Percentiles rank a stretch among this genome's conserved stretches.
Evolutionary conservation across 768 basidiomycete genomes (phyloP).

Genomic region (Mycena maculata): DNA sequence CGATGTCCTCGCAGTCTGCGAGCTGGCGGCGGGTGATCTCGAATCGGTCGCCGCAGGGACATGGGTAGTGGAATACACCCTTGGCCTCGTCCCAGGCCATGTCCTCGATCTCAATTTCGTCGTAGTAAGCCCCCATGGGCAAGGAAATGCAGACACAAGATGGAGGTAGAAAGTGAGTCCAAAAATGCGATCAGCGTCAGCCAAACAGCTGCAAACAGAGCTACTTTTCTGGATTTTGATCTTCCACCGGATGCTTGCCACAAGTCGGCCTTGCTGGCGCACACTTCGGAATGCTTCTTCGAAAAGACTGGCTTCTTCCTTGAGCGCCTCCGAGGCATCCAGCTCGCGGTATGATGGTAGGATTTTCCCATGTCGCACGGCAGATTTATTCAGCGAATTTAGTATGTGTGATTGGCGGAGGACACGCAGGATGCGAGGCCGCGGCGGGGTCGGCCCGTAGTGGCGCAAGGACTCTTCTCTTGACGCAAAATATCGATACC

Average conservation of each 20-base stretch:
- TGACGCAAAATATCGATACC: conserved; percentile 85
- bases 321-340: background rate
- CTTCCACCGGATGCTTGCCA: conserved; percentile 22
- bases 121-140: conserved; percentile 88
- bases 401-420: conserved; percentile 92
- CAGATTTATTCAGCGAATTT: background rate
- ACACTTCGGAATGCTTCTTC: conserved; percentile 14
- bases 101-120: conserved; percentile 98
- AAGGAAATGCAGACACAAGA: background rate
- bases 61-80: conserved; percentile 93
- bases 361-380: background rate
- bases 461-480: conserved; percentile 81
- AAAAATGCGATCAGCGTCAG: conserved; percentile 12
- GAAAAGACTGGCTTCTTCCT: conserved; percentile 7
- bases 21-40: conserved; percentile 92
- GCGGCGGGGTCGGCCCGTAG: conserved; percentile 87
- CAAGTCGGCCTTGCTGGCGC: conserved; percentile 25
- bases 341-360: conserved; percentile 33
- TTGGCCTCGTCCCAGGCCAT: conserved; percentile 91
- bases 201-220: too few relatives aligned
- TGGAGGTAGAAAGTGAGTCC: conserved; percentile 25
- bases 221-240: too few relatives aligned
- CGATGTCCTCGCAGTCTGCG: conserved; percentile 90
- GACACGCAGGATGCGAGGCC: conserved; percentile 94
- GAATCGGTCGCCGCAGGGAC: conserved; percentile 97